Evolutionary conservation across 305 asterid species (phyloP).

Genomic region (Nicotiana rustica): DNA sequence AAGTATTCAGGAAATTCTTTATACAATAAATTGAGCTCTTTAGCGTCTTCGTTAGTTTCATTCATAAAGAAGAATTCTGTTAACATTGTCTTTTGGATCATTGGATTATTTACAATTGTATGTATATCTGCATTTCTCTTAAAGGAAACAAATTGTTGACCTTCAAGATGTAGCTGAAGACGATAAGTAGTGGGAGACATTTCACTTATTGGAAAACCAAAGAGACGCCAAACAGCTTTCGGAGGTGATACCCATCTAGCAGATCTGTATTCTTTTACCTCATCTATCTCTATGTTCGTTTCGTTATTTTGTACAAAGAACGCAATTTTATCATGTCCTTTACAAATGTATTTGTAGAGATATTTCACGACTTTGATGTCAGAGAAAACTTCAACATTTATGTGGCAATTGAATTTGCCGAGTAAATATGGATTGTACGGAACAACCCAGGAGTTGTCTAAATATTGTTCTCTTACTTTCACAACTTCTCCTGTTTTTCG

Average conservation of each 20-base stretch:
- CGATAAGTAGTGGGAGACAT: neutral
- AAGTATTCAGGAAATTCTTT: neutral
- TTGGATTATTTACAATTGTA: no score
- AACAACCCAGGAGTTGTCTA: neutral
- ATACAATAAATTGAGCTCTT: neutral
- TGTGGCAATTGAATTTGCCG: neutral
- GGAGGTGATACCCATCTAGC: neutral
- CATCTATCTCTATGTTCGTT: neutral
- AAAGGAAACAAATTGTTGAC: neutral
- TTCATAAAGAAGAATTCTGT: neutral
- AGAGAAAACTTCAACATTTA: neutral
- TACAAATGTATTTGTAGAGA: neutral
- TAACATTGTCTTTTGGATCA: no score
- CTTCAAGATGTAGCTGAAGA: neutral
- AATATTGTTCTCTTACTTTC: neutral
- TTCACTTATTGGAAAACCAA: neutral
- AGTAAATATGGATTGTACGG: slow-evolving; percentile 5
- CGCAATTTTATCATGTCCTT: neutral
- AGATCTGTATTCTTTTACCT: neutral
- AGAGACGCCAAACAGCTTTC: neutral
- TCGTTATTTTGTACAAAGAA: neutral
- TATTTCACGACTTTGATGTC: neutral
- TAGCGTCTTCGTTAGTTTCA: neutral
- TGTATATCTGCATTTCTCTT: no score
- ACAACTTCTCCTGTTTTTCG: neutral